Evolutionary conservation across 2,329 filamentous ascomycete genomes (phyloP).

Genomic region (Aspergillus japonicus): DNA sequence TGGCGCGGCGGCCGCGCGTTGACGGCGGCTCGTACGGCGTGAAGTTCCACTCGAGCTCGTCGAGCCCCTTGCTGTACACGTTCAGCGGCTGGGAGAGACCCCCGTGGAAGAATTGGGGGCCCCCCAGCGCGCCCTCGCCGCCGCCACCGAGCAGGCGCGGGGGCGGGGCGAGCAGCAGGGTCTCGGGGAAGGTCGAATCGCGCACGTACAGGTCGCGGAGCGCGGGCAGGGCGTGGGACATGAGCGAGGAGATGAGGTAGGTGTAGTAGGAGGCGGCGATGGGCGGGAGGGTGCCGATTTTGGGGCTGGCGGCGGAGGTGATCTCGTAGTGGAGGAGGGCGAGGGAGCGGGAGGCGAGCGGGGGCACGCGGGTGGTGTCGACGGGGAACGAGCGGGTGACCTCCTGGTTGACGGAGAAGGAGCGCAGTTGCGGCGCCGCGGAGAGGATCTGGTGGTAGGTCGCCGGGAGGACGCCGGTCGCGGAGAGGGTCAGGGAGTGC

Average conservation of each 20-base stretch:
- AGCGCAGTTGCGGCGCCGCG: slow-evolving; percentile 41
- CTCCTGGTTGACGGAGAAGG: slow-evolving; percentile 56
- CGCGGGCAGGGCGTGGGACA: slow-evolving; percentile 70
- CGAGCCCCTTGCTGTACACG: slow-evolving; percentile 65
- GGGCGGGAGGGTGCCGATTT: slow-evolving; percentile 50
- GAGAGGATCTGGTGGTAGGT: slow-evolving; percentile 45
- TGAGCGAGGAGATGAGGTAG: slow-evolving; percentile 80
- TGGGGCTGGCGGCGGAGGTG: slow-evolving; percentile 55
- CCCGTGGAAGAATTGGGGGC: slow-evolving; percentile 24
- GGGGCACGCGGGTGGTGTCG: slow-evolving; percentile 51
- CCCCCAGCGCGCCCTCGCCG: not conserved
- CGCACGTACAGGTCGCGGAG: slow-evolving; percentile 80
- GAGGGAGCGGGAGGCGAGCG: slow-evolving; percentile 67
- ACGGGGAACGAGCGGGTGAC: slow-evolving; percentile 59
- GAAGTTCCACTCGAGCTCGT: slow-evolving; percentile 68
- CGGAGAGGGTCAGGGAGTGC: slow-evolving; percentile 66
- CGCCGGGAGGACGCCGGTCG: slow-evolving; percentile 62
- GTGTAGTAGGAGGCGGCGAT: slow-evolving; percentile 69
- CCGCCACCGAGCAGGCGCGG: slow-evolving; percentile 50
- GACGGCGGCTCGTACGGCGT: slow-evolving; percentile 56
- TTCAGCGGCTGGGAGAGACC: slow-evolving; percentile 58
- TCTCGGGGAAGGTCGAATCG: slow-evolving; percentile 78
- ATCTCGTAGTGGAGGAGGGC: slow-evolving; percentile 80
- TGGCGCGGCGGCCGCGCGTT: slow-evolving; percentile 36
- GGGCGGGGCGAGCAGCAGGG: slow-evolving; percentile 70